Percentiles rank a stretch among this genome's conserved stretches.
Conservation (phyloP, 192 early-diverging fungal genomes). For the Geosiphon pyriformis region DNA sequence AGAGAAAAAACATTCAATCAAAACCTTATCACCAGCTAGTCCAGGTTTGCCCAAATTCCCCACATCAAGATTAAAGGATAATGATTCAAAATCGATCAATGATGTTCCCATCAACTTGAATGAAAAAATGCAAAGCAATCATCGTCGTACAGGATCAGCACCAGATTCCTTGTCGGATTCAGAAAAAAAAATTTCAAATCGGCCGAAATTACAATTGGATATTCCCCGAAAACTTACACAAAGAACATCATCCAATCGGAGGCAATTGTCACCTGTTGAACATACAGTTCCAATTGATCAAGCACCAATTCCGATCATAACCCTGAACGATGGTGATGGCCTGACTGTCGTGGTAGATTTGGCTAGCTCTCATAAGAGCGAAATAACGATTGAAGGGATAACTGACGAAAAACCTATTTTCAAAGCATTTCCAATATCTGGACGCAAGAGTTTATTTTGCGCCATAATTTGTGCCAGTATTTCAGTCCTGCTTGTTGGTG, state of each 20-base stretch:
- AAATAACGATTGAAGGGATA: not conserved
- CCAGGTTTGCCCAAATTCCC: too few species aligned
- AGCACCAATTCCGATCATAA: not conserved
- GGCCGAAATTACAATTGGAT: not conserved
- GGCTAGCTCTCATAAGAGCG: not conserved
- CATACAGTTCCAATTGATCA: not conserved
- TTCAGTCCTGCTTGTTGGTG: constrained; percentile 34
- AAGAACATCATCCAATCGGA: not conserved
- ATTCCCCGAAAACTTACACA: not conserved
- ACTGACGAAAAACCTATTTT: constrained; percentile 2
- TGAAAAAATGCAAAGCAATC: too few species aligned
- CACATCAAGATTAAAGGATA: too few species aligned
- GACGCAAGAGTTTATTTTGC: constrained; percentile 21
- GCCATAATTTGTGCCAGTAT: constrained; percentile 29
- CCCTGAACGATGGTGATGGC: not conserved
- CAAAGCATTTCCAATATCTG: constrained; percentile 25
- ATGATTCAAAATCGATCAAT: too few species aligned
- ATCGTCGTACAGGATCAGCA: not conserved
- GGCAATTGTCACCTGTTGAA: not conserved
- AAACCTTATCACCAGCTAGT: too few species aligned
- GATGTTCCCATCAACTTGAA: too few species aligned
- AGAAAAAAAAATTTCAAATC: not conserved
- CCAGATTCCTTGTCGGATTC: not conserved
- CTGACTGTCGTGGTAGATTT: not conserved
- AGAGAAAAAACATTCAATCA: too few species aligned